Percentiles rank a stretch among this genome's conserved stretches.
Evolutionary conservation across 495 filamentous ascomycete genomes (phyloP).

Genomic region (Eremomyces bilateralis): DNA sequence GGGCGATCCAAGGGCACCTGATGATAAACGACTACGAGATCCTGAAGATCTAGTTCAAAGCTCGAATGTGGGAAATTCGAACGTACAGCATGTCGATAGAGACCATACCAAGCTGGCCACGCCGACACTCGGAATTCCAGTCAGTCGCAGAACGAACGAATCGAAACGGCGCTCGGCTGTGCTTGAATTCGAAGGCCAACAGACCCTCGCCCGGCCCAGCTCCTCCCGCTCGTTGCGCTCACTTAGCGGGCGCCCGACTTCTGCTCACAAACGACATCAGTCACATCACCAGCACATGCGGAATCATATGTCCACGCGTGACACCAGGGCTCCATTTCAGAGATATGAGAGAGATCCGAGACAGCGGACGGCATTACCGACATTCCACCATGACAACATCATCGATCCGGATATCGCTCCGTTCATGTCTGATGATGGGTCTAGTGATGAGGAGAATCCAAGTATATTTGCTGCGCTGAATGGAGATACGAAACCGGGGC

Average conservation of each 20-base stretch:
- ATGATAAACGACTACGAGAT: not conserved
- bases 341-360: constrained; percentile 44
- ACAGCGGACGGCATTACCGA: constrained; percentile 47
- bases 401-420: constrained; percentile 92
- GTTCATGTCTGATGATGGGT: constrained; percentile 86
- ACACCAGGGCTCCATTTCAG: constrained; percentile 77
- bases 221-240: constrained; percentile 86
- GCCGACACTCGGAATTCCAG: constrained; percentile 21
- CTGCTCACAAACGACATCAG: constrained; percentile 53
- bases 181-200: constrained; percentile 68
- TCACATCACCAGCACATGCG: constrained; percentile 62
- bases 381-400: constrained; percentile 93
- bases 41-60: constrained; percentile 9
- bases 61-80: constrained; percentile 3
- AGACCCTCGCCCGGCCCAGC: constrained; percentile 52
- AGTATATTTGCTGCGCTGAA: constrained; percentile 61
- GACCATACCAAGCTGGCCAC: constrained; percentile 19
- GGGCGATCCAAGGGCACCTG: constrained; percentile 16
- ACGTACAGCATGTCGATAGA: constrained; percentile 4
- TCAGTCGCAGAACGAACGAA: constrained; percentile 56
- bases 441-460: constrained; percentile 78
- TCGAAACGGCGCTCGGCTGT: constrained; percentile 66
- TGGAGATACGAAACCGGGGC: constrained; percentile 18
- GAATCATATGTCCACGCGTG: constrained; percentile 2
- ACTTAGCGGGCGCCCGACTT: constrained; percentile 43